These are phyloP conservation scores for Persicaria tinctoria DNA, from an alignment of 148 eudicot genomes.

Conservation along the genomic window DNA sequence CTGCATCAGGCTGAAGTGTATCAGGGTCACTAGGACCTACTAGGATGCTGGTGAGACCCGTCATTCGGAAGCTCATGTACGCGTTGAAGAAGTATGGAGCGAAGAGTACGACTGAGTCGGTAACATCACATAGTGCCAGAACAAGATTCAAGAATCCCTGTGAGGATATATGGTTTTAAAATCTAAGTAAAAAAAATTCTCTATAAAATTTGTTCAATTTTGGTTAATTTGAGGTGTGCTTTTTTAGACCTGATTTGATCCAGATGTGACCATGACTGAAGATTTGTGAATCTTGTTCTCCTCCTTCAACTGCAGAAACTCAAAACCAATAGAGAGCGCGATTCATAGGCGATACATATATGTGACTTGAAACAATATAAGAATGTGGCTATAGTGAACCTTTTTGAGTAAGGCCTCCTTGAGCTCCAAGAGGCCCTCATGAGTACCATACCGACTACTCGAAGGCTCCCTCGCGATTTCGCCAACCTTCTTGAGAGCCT, in stretches of 20 bases:
- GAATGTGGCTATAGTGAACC: slow-evolving; percentile 3
- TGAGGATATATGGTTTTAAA: not conserved
- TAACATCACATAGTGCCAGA: slow-evolving; percentile 26
- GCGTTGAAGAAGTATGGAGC: slow-evolving; percentile 38
- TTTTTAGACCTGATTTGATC: slow-evolving; percentile 26
- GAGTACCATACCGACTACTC: slow-evolving; percentile 29
- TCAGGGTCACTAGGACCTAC: slow-evolving; percentile 29
- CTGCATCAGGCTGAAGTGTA: slow-evolving; percentile 31
- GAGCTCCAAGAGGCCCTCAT: slow-evolving; percentile 32
- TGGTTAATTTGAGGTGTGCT: too few species aligned
- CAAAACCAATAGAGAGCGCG: not conserved
- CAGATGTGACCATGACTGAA: slow-evolving; percentile 30
- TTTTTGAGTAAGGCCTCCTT: slow-evolving; percentile 20
- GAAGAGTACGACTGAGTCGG: slow-evolving; percentile 28
- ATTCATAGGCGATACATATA: not conserved
- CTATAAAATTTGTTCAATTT: not conserved
- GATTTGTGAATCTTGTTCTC: slow-evolving; percentile 26
- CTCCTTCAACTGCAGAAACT: slow-evolving; percentile 15
- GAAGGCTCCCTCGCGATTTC: slow-evolving; percentile 21
- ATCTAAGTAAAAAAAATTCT: not conserved
- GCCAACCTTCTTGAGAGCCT: slow-evolving; percentile 22
- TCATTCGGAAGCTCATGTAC: slow-evolving; percentile 27
- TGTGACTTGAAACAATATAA: not conserved
- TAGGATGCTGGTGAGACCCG: slow-evolving; percentile 27
- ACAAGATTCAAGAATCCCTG: slow-evolving; percentile 32